Evolutionary conservation across 2,329 filamentous ascomycete genomes (phyloP).

Genomic region (Trichoderma atroviride): DNA sequence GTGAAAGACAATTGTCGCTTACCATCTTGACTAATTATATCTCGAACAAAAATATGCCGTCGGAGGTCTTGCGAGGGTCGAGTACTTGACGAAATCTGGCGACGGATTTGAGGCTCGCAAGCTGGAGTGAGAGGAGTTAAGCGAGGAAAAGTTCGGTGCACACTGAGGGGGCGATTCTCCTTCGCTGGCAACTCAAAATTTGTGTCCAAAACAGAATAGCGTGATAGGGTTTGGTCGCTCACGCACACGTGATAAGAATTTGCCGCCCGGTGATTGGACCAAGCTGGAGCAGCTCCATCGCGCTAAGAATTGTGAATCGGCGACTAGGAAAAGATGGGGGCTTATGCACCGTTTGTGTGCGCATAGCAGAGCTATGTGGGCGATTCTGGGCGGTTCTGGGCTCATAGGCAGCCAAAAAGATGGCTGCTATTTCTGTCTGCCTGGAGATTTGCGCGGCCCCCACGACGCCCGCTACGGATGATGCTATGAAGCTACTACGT

Average conservation of each 20-base stretch:
- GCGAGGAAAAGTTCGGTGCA: slow-evolving; percentile 54
- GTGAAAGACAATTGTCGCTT: slow-evolving; percentile 46
- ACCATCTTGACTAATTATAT: slow-evolving; percentile 69
- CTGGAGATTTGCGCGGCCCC: slow-evolving; percentile 21
- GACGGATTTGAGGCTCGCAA: slow-evolving; percentile 58
- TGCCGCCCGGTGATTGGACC: slow-evolving; percentile 29
- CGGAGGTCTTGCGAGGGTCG: slow-evolving; percentile 51
- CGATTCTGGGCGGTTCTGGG: neutral
- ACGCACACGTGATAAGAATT: slow-evolving; percentile 41
- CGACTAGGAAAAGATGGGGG: slow-evolving; percentile 21
- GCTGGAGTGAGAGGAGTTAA: slow-evolving; percentile 50
- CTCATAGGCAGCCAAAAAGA: slow-evolving; percentile 13
- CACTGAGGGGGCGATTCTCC: slow-evolving; percentile 39
- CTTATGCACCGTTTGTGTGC: slow-evolving; percentile 9
- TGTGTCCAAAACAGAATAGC: slow-evolving; percentile 43
- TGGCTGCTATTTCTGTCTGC: neutral
- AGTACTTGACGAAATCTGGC: slow-evolving; percentile 57
- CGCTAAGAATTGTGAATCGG: slow-evolving; percentile 26
- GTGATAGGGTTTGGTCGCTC: slow-evolving; percentile 44
- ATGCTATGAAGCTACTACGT: neutral
- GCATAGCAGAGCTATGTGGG: neutral
- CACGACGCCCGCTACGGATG: slow-evolving; percentile 10
- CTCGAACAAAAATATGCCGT: slow-evolving; percentile 45
- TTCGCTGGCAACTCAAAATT: slow-evolving; percentile 44
- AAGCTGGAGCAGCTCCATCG: slow-evolving; percentile 15